Percentiles rank a stretch among this genome's conserved stretches.
These are phyloP conservation scores for Thalassiosira livingstoniorum DNA, from an alignment of 352 stramenopile genomes.

Conservation along the genomic window DNA sequence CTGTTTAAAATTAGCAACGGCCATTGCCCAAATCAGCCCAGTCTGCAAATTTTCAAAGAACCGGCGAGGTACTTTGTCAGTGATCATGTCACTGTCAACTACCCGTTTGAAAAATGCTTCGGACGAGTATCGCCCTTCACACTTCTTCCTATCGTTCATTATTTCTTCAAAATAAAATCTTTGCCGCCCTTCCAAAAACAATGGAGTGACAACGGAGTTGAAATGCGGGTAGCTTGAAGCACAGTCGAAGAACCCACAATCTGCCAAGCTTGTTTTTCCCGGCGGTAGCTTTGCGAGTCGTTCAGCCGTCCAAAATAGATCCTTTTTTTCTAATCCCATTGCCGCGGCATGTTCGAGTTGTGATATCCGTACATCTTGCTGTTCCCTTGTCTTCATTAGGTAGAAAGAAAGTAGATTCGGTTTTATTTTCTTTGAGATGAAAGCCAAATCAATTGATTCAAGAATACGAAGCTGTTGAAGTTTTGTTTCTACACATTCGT, in stretches of 20 bases:
- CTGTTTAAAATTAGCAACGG: too few relatives aligned
- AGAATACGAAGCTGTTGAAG: neutral
- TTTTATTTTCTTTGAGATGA: too few relatives aligned
- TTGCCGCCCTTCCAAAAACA: conserved; percentile 8
- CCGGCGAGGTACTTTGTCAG: too few relatives aligned
- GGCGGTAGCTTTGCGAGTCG: neutral
- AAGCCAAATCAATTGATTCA: neutral
- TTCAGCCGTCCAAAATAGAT: neutral
- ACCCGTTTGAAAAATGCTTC: conserved; percentile 56
- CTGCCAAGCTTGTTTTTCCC: neutral
- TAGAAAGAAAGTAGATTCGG: too few relatives aligned
- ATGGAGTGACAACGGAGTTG: conserved; percentile 10
- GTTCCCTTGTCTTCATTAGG: too few relatives aligned
- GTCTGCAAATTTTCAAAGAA: too few relatives aligned
- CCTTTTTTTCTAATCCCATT: neutral
- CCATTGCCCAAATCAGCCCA: too few relatives aligned
- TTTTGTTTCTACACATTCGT: neutral
- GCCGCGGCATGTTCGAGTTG: too few relatives aligned
- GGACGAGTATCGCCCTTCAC: conserved; percentile 17
- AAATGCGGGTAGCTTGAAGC: conserved; percentile 7
- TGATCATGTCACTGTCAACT: too few relatives aligned
- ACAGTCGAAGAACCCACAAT: conserved; percentile 7
- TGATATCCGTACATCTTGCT: too few relatives aligned
- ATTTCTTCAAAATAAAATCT: conserved; percentile 6
- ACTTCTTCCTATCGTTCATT: conserved; percentile 1